These are phyloP conservation scores for Oryza meridionalis DNA, from an alignment of 176 grass and related monocot genomes.

Conservation along the genomic window DNA sequence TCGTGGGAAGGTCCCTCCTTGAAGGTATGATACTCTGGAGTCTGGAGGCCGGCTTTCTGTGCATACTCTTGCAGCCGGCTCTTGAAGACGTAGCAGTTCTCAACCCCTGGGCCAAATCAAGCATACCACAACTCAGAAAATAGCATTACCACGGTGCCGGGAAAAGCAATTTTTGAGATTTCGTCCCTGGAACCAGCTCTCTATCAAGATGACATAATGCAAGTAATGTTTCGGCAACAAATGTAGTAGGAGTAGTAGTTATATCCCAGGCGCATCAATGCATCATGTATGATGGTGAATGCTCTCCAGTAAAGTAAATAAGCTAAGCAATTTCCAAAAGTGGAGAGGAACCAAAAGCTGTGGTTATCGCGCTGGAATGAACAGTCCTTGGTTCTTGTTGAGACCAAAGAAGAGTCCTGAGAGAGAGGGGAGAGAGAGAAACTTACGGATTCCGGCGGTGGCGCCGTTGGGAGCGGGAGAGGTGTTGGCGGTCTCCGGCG, in stretches of 20 bases:
- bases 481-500: background rate
- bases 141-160: too few species aligned
- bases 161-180: too few species aligned
- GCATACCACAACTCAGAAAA: background rate
- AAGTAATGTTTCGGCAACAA: background rate
- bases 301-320: background rate
- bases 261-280: too few species aligned
- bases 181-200: too few species aligned
- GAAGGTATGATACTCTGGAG: conserved; percentile 80
- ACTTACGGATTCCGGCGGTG: conserved; percentile 32
- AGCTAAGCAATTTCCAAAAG: too few species aligned
- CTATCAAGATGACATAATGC: too few species aligned
- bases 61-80: conserved; percentile 89
- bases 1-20: conserved; percentile 92
- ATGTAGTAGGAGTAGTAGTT: background rate
- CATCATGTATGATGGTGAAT: conserved; percentile 29
- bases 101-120: conserved; percentile 58
- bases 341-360: too few species aligned
- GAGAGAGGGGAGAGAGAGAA: background rate
- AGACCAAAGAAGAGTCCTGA: too few species aligned
- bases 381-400: too few species aligned
- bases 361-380: too few species aligned
- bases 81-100: conserved; percentile 94
- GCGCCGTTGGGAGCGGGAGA: background rate
- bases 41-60: conserved; percentile 65